phyloP scores from a whole-genome alignment of 2,329 filamentous ascomycete species.

The Phyllachora maydis region DNA sequence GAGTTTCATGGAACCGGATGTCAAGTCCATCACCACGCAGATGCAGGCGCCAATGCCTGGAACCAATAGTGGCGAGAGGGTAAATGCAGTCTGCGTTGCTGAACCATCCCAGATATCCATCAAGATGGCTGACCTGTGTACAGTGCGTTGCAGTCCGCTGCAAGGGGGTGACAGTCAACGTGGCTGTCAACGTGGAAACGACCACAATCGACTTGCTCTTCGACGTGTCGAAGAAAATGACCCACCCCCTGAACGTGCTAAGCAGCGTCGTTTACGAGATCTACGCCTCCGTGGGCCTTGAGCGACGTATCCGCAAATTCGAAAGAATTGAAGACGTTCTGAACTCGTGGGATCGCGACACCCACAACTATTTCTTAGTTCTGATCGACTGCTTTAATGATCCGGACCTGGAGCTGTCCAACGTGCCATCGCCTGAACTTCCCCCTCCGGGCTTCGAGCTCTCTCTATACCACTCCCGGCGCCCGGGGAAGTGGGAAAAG shows the following conservation, averaged over 20 bases:
- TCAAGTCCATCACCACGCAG: conserved; percentile 14
- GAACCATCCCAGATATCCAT: conserved; percentile 8
- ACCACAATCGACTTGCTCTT: conserved; percentile 53
- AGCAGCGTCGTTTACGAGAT: conserved; percentile 58
- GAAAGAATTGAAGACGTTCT: conserved; percentile 73
- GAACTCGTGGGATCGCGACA: conserved; percentile 80
- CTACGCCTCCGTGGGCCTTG: conserved; percentile 55
- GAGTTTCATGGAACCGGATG: conserved; percentile 2
- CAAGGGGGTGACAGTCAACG: conserved; percentile 42
- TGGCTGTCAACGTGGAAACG: conserved; percentile 58
- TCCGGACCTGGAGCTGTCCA: conserved; percentile 40
- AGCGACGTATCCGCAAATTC: conserved; percentile 66
- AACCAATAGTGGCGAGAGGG: conserved; percentile 59
- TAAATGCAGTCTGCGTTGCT: conserved; percentile 17
- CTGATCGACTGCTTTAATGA: conserved; percentile 34
- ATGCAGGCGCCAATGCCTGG: conserved; percentile 65
- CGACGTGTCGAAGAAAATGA: conserved; percentile 41
- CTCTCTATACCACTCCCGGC: conserved; percentile 61
- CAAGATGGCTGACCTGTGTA: too few relatives aligned
- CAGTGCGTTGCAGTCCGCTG: conserved; percentile 55
- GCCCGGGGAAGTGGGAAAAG: conserved; percentile 75
- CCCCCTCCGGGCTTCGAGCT: conserved; percentile 47
- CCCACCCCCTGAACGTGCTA: conserved; percentile 39
- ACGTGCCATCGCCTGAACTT: conserved; percentile 34
- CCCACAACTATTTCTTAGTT: conserved; percentile 54